These are phyloP conservation scores for Aegilops tauschii DNA, from an alignment of 176 grass and related monocot genomes.

Conservation along the genomic window DNA sequence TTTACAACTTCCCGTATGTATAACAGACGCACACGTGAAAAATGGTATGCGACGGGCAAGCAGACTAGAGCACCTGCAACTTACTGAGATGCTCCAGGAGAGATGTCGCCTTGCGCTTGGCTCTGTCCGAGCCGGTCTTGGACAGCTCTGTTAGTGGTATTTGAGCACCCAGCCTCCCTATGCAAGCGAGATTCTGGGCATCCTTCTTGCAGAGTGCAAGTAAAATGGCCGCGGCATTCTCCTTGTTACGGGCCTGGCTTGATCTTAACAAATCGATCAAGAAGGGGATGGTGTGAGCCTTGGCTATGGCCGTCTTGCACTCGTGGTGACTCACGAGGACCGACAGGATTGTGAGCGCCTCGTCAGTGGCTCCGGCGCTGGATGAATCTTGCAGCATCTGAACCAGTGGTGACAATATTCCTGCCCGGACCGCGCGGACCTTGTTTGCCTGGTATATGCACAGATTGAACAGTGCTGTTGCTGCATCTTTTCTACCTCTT, in stretches of 20 bases:
- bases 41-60: conserved; percentile 29
- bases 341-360: conserved; percentile 81
- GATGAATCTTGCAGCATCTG: conserved; percentile 88
- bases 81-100: conserved; percentile 90
- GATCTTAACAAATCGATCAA: conserved; percentile 85
- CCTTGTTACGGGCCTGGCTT: conserved; percentile 81
- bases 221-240: conserved; percentile 85
- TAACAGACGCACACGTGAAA: conserved; percentile 43
- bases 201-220: conserved; percentile 97
- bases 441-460: conserved; percentile 98
- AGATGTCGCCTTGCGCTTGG: conserved; percentile 94
- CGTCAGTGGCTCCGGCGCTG: conserved; percentile 62
- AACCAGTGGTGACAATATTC: conserved; percentile 72
- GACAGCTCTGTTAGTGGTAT: conserved; percentile 87
- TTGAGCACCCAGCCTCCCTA: conserved; percentile 80
- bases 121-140: conserved; percentile 83
- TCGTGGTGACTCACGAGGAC: conserved; percentile 93
- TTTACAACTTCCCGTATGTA: conserved; percentile 35
- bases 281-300: conserved; percentile 76
- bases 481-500: conserved; percentile 90
- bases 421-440: conserved; percentile 70
- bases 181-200: conserved; percentile 82
- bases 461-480: conserved; percentile 91
- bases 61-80: conserved; percentile 67
- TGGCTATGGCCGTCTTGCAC: conserved; percentile 77